These are phyloP conservation scores for Mimosa bimucronata DNA, from an alignment of 306 rosid species.

Conservation along the genomic window DNA sequence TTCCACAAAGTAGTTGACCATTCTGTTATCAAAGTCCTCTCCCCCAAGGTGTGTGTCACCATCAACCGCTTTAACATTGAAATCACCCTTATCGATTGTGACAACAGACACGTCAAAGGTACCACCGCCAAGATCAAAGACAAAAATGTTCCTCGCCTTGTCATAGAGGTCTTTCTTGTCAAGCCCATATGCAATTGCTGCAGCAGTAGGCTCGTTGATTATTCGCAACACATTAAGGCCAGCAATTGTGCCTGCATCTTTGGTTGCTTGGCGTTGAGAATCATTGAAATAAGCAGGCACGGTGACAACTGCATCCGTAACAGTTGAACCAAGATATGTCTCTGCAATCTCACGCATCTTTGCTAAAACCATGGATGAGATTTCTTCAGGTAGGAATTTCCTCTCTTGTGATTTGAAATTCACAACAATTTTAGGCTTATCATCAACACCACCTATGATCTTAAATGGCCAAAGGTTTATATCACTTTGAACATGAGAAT, in stretches of 20 bases:
- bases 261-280: too few relatives aligned
- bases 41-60: constrained; percentile 40
- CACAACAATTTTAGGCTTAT: constrained; percentile 53
- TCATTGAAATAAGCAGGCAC: constrained; percentile 42
- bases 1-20: constrained; percentile 19
- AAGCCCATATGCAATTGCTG: constrained; percentile 32
- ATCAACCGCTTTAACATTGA: background rate
- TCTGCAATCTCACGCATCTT: background rate
- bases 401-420: constrained; percentile 42
- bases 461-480: constrained; percentile 58
- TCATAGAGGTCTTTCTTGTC: background rate
- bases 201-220: constrained; percentile 37
- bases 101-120: constrained; percentile 36
- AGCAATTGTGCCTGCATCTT: constrained; percentile 29
- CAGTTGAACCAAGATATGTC: background rate
- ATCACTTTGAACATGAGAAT: constrained; percentile 42
- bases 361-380: background rate
- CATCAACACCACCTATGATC: constrained; percentile 34
- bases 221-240: background rate
- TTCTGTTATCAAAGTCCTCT: background rate
- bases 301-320: constrained; percentile 15
- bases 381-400: constrained; percentile 46
- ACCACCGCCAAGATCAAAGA: background rate
- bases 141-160: background rate
- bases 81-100: background rate